phyloP scores from a whole-genome alignment of 805 yeast species.

The Teunomyces pallodes region DNA sequence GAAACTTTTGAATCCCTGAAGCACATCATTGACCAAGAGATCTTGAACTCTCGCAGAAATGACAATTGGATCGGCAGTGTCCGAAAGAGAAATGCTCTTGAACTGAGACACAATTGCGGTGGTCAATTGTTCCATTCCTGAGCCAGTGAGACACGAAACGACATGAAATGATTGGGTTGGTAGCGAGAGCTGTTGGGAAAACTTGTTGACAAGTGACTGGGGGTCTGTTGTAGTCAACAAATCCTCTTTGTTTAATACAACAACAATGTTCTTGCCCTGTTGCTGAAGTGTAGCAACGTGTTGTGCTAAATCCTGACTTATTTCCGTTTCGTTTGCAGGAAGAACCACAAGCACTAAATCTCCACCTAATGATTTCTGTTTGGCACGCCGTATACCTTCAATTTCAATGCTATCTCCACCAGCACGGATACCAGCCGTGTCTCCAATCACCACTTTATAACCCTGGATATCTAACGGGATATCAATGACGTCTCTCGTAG shows the following conservation, averaged over 20 bases:
- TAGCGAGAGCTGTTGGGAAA: constrained; percentile 12
- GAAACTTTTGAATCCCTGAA: constrained; percentile 72
- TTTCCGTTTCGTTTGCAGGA: constrained; percentile 39
- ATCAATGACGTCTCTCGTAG: constrained; percentile 87
- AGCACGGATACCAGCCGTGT: constrained; percentile 87
- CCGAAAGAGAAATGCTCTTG: constrained; percentile 46
- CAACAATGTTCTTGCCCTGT: constrained; percentile 32
- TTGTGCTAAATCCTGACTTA: constrained; percentile 29
- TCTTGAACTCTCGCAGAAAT: constrained; percentile 78
- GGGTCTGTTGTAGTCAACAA: constrained; percentile 21
- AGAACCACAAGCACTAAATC: constrained; percentile 70
- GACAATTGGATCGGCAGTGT: constrained; percentile 60
- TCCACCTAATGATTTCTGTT: constrained; percentile 52
- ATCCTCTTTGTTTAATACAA: constrained; percentile 63
- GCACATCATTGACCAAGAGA: constrained; percentile 68
- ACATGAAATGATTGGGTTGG: constrained; percentile 15
- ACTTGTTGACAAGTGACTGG: not conserved
- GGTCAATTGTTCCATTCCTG: constrained; percentile 54
- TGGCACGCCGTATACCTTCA: constrained; percentile 83
- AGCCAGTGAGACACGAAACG: constrained; percentile 60
- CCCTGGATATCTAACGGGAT: constrained; percentile 81
- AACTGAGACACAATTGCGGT: constrained; percentile 44
- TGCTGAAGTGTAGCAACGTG: constrained; percentile 35
- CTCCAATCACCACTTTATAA: constrained; percentile 78
- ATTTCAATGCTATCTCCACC: constrained; percentile 59